Percentiles rank a stretch among this genome's conserved stretches.
phyloP scores from a whole-genome alignment of 2,329 filamentous ascomycete genomes.

The Colletotrichum simmondsii region DNA sequence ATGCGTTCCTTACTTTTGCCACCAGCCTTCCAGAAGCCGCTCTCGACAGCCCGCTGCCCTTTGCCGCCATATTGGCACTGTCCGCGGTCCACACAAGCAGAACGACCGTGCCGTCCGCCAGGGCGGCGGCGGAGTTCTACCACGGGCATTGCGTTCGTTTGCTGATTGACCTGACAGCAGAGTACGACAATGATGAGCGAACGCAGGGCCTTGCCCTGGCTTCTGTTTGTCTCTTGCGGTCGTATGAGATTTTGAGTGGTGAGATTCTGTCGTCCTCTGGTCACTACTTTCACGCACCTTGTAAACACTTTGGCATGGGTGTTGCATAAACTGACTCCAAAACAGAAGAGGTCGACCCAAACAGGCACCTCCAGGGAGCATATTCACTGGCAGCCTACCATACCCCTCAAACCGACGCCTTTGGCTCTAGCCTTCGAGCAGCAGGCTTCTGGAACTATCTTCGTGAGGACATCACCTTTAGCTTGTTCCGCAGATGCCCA shows the following conservation, averaged over 20 bases:
- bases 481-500: constrained; percentile 53
- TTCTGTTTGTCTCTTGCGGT: constrained; percentile 58
- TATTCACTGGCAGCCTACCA: constrained; percentile 53
- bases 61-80: constrained; percentile 56
- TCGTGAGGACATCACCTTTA: constrained; percentile 64
- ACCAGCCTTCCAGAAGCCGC: constrained; percentile 48
- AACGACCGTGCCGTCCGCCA: constrained; percentile 41
- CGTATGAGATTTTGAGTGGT: constrained; percentile 60
- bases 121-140: constrained; percentile 48
- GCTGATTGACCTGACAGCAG: constrained; percentile 47
- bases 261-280: not conserved
- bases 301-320: not conserved
- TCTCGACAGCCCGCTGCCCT: constrained; percentile 52
- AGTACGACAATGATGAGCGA: constrained; percentile 45
- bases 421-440: constrained; percentile 43
- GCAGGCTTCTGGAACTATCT: constrained; percentile 64
- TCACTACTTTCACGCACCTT: not conserved
- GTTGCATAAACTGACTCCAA: not conserved
- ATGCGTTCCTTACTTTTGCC: constrained; percentile 47
- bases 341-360: constrained; percentile 51
- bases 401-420: constrained; percentile 36
- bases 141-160: constrained; percentile 51
- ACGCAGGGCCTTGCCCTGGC: constrained; percentile 49
- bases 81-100: constrained; percentile 53
- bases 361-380: constrained; percentile 57